phyloP scores from a whole-genome alignment of 495 filamentous ascomycete species.

The Aspergillus carlsbadensis region DNA sequence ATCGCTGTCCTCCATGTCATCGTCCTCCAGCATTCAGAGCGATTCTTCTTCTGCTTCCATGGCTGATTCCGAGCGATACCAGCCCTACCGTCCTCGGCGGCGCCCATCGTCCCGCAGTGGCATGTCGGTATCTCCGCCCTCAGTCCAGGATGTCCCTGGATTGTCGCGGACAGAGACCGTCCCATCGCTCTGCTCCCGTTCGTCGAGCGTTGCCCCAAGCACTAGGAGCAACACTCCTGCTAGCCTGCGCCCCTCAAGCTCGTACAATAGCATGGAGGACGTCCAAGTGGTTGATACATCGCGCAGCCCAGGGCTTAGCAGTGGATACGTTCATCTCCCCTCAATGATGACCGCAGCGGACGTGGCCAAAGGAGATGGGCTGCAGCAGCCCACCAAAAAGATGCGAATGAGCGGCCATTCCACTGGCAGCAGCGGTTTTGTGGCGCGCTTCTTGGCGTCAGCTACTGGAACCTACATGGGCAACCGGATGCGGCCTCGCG shows the following conservation, averaged over 20 bases:
- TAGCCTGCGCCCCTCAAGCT: slow-evolving; percentile 41
- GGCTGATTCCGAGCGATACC: slow-evolving; percentile 37
- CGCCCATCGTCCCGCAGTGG: slow-evolving; percentile 36
- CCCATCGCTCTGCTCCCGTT: slow-evolving; percentile 48
- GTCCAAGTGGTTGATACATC: slow-evolving; percentile 34
- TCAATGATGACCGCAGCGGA: not conserved
- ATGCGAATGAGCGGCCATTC: slow-evolving; percentile 30
- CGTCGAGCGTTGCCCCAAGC: slow-evolving; percentile 46
- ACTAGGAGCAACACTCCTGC: slow-evolving; percentile 40
- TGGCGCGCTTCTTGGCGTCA: slow-evolving; percentile 46
- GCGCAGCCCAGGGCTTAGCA: slow-evolving; percentile 35
- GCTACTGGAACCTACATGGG: slow-evolving; percentile 46
- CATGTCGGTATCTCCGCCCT: slow-evolving; percentile 52
- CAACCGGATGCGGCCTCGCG: slow-evolving; percentile 36
- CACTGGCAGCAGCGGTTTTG: slow-evolving; percentile 32
- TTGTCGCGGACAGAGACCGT: slow-evolving; percentile 47
- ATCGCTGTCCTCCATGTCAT: slow-evolving; percentile 25
- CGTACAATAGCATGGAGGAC: slow-evolving; percentile 36
- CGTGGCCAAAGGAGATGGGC: slow-evolving; percentile 29
- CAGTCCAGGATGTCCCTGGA: slow-evolving; percentile 45
- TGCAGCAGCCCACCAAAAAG: slow-evolving; percentile 44
- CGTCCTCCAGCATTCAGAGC: slow-evolving; percentile 16
- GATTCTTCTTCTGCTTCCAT: slow-evolving; percentile 32
- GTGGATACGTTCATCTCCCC: slow-evolving; percentile 36
- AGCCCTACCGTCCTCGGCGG: slow-evolving; percentile 34